Base-by-base conservation (phyloP, 1,139 yeast species). In the Yamadazyma blattariae region DNA sequence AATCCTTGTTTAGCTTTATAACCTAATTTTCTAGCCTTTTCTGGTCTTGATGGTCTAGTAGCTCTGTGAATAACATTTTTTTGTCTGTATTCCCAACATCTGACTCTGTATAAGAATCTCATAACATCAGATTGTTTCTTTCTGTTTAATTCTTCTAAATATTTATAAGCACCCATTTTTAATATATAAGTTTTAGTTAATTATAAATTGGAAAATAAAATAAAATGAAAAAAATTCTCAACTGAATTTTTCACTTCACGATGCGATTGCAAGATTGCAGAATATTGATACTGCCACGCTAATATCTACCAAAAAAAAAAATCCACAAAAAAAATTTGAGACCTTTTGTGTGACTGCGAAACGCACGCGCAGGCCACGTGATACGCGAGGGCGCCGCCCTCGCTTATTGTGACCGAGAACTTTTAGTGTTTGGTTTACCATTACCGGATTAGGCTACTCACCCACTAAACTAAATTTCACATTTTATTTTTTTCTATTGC, bases 81-180 rank as follows among this genome's bases (percentile, higher is more conserved):
- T 79, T 92, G 98, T 82, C 98, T 90, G 96, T 88, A 92, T 77
- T 92, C 98, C 98, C 98, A 92, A 79, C 96, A 94, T 86, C 98
- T 88, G 82, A 92, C 96, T 76, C 98, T 87, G 77, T 85, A 87
- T 67, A 92, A 79, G 89, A 90, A 92, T 78, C 98, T 88, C 79
- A 87, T 79, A 64, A 92, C 97, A 77, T 92, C 98, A 66, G 97
- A 89, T 82, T 92, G 98, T 85, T 92, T 92, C 95, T 92, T 92
- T 82, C 97, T 90, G 76, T 90, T 94, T 74, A 94, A 83, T 78
- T 92, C 98, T 80, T 92, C 97, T 72, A 92, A 84, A 75, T 92
- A 92, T 76, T 92, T 92, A 95, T 92, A 92, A 81, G 98, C 98
- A 82, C 98, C 97, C 98, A 92, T 87, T 69, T 56, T 67, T 14